Conservation (phyloP, 805 yeast genomes). For the Scheffersomyces ergatensis region DNA sequence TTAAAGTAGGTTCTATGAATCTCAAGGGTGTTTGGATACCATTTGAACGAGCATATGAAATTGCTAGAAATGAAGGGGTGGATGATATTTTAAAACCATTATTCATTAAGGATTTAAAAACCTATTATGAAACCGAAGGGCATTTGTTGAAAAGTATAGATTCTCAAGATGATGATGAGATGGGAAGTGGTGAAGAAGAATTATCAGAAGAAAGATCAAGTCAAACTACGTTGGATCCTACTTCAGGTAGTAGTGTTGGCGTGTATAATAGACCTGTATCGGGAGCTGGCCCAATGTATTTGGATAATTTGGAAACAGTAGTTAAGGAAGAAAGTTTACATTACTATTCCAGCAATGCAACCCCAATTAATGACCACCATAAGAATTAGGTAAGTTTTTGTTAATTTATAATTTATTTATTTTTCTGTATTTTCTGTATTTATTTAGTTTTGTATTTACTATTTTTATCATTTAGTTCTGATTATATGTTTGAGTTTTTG, state of each 20-base stretch:
- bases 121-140: conserved; percentile 23
- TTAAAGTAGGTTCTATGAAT: conserved; percentile 37
- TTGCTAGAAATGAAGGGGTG: conserved; percentile 40
- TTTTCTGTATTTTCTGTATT: no score
- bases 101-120: conserved; percentile 28
- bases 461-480: no score
- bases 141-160: conserved; percentile 16
- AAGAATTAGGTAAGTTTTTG: no score
- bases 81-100: conserved; percentile 30
- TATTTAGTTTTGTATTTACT: no score
- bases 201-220: neutral
- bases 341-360: neutral
- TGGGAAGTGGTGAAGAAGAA: no score
- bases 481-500: no score
- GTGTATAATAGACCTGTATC: neutral
- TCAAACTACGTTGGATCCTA: no score
- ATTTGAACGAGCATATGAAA: conserved; percentile 35
- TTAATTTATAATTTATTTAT: no score
- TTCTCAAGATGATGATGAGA: conserved; percentile 1
- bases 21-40: conserved; percentile 44
- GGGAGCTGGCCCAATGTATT: neutral
- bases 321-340: neutral
- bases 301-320: neutral
- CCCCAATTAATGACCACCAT: no score
- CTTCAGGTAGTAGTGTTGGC: no score